Base-by-base conservation (phyloP, 2,329 filamentous ascomycete species). In the Fusarium euwallaceae region DNA sequence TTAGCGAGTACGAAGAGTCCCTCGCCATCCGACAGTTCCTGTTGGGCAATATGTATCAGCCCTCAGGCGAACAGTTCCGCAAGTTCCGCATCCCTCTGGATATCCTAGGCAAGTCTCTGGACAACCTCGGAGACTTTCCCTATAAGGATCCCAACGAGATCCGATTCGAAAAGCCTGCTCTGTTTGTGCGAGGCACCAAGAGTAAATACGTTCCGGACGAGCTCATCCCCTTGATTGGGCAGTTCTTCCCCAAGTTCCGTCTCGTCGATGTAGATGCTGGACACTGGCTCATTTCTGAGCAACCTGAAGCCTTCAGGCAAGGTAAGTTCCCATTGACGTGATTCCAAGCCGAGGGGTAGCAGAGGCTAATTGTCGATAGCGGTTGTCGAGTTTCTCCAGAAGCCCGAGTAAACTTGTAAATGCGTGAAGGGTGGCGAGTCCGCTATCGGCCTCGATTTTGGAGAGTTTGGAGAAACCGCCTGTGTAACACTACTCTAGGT, bases 251-350 rank as follows among this genome's bases (percentile, higher is more conserved):
- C 12, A 87, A 87, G 27, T 97, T 97, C 79, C 85, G 90, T 80
- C 79, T 97, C 34, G 90, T 87, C 59, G 93, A 96, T 83, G 85
- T 97, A 36, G 92, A 97, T 41, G 89, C 92, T 10, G 95, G 95
- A 0, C 95, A 97, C 82, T 97, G 95, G 95, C 86, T 97, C 6
- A 95, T 96, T 72, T 94, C 93, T n/a, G 95, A 97, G 86, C 92
- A 95, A 77, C 94, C 95, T 0, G 91, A 95, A 79, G 91, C 87
- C 11, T 97, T 97, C 75, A 90, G 92, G 80, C 85, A 89, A 87
- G 92, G 94, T 95, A 81, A 81, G 88, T 32, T 36, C 14, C 27
- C 11, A 29, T 43, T 17, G 4, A 10, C 17, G 9, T 24, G 7
- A 2, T 29, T 41, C 16, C 2, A 37, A 16, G 14, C n/a, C 8